A percentile compares a stretch with the other conserved stretches of the same genome.
These are phyloP conservation scores for Solanum chiquidenum DNA, from an alignment of 257 asterid genomes.

Conservation along the genomic window DNA sequence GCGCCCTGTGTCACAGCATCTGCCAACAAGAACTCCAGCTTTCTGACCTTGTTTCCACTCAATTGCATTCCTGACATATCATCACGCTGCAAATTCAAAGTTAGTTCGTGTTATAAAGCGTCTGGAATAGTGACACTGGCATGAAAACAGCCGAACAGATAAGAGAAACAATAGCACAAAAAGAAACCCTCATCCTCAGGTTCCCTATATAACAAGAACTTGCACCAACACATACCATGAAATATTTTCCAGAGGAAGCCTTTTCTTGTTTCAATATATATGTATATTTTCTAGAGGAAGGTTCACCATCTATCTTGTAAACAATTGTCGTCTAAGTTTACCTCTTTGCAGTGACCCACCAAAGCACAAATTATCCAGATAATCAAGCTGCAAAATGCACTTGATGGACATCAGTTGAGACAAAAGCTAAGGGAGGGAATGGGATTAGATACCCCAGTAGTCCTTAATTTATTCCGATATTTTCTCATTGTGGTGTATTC, in stretches of 20 bases:
- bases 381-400: neutral
- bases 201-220: neutral
- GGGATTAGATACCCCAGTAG: neutral
- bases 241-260: neutral
- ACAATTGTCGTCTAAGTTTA: neutral
- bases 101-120: conserved; percentile 11
- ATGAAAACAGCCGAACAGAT: neutral
- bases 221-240: neutral
- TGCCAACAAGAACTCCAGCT: conserved; percentile 96
- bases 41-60: conserved; percentile 97
- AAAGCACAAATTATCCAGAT: neutral
- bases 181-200: neutral
- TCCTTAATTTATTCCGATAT: neutral
- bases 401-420: neutral
- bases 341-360: neutral
- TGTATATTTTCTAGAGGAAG: neutral
- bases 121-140: neutral
- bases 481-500: neutral
- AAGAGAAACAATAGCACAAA: neutral
- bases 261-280: neutral
- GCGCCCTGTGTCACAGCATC: conserved; percentile 88
- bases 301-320: neutral
- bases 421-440: neutral
- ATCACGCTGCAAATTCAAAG: conserved; percentile 62
- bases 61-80: conserved; percentile 96